phyloP scores from a whole-genome alignment of 169 alveolate species.

The Besnoitia besnoiti region DNA sequence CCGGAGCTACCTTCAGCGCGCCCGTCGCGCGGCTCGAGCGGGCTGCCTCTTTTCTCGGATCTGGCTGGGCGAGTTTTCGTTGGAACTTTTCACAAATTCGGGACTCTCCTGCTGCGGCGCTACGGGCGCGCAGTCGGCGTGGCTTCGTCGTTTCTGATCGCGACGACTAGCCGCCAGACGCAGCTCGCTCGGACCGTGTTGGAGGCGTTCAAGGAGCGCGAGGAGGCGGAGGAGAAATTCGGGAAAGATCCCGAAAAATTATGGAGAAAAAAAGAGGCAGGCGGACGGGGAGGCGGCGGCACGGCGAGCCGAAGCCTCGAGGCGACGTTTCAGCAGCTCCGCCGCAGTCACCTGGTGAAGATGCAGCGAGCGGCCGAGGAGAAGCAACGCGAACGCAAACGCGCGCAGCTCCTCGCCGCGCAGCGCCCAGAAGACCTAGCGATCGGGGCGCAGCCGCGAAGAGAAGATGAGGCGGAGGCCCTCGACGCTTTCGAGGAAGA shows the following conservation, averaged over 20 bases:
- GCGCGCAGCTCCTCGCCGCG: too few species aligned
- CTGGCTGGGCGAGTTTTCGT: background rate
- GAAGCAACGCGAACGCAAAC: background rate
- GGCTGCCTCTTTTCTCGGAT: background rate
- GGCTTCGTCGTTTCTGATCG: background rate
- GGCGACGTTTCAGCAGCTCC: background rate
- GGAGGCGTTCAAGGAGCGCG: background rate
- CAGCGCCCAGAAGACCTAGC: too few species aligned
- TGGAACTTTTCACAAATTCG: conserved; percentile 1
- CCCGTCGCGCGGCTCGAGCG: background rate
- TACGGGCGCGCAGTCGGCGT: background rate
- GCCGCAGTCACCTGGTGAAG: background rate
- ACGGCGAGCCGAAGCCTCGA: background rate
- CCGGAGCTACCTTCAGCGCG: background rate
- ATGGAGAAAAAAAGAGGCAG: background rate
- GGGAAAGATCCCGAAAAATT: background rate
- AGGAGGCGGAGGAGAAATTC: too few species aligned
- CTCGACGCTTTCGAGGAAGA: background rate
- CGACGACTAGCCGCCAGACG: background rate
- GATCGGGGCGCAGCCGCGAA: too few species aligned
- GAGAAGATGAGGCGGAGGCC: background rate
- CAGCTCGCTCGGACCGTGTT: background rate
- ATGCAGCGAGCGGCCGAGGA: background rate
- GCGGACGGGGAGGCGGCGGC: background rate
- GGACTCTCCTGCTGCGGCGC: background rate